A percentile compares a stretch with the other conserved stretches of the same genome.
Conservation (phyloP, 1,139 yeast species). For the Hyphopichia pseudoburtonii region DNA sequence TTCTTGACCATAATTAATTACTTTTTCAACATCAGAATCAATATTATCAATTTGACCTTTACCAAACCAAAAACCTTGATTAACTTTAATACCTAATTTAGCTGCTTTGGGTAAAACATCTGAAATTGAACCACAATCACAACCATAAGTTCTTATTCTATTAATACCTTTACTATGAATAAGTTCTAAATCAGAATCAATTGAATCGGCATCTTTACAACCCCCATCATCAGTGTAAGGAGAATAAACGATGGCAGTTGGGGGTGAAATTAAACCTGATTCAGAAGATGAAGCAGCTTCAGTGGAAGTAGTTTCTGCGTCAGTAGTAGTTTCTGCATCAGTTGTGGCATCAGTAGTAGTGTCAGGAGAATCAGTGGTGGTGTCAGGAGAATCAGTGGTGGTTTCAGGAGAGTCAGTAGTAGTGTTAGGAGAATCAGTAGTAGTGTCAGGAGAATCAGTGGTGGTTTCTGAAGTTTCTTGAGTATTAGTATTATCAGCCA, state of each 20-base stretch:
- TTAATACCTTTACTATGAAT: slow-evolving; percentile 63
- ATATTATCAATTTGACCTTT: slow-evolving; percentile 55
- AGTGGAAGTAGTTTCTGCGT: slow-evolving; percentile 9
- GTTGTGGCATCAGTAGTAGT: slow-evolving; percentile 14
- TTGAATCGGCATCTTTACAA: slow-evolving; percentile 61
- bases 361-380: slow-evolving; percentile 8
- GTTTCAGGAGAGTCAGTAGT: slow-evolving; percentile 14
- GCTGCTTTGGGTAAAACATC: slow-evolving; percentile 64
- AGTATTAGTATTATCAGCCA: slow-evolving; percentile 10
- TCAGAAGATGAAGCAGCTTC: slow-evolving; percentile 11
- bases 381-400: slow-evolving; percentile 12
- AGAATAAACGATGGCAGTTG: slow-evolving; percentile 69
- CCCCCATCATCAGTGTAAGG: slow-evolving; percentile 70
- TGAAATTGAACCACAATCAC: slow-evolving; percentile 72
- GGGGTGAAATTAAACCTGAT: slow-evolving; percentile 29
- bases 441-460: slow-evolving; percentile 13
- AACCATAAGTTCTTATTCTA: slow-evolving; percentile 75
- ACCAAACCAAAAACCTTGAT: slow-evolving; percentile 85
- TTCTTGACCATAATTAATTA: slow-evolving; percentile 53
- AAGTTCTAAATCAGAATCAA: slow-evolving; percentile 56
- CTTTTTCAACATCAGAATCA: slow-evolving; percentile 53
- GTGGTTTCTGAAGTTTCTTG: slow-evolving; percentile 13
- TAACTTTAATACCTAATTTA: slow-evolving; percentile 65
- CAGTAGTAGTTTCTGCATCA: slow-evolving; percentile 19
- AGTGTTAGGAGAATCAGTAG: slow-evolving; percentile 11